Base-by-base conservation (phyloP, 495 filamentous ascomycete genomes). In the Monascus purpureus region DNA sequence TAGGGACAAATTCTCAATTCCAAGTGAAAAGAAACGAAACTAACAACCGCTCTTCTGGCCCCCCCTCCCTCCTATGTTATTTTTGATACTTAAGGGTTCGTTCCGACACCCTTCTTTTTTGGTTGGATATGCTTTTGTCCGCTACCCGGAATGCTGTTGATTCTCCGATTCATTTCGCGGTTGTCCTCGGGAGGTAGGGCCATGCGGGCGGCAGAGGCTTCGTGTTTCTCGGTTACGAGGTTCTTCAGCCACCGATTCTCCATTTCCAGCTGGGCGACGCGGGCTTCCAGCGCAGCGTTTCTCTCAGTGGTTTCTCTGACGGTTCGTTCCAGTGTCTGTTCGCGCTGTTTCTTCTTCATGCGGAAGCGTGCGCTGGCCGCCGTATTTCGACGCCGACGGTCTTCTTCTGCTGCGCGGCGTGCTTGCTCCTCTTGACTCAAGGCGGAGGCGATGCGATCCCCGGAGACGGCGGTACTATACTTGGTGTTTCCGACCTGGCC, bases 261-360 rank as follows among this genome's bases (percentile, higher is more conserved):
- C 48, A 81, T 81, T 64, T 95, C 83, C 34, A 97, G 58, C 42
- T 85, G 76, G 34, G 73, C 72, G 27, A 97, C 84, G 27, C 79
- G 75, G 35, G 74, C 68, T 56, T 94, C 86, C 9, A 97, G 68
- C n/a, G 61, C 57, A 1, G 61, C 59, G 20, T 88, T 81, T 57
- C 87, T 84, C 8, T 93, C 85, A 5, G 63, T 72, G 57, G 92
- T 83, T 40, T 95, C 90, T 64, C 90, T 90, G 36, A 90, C 77
- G 23, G 73, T 73, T 45, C 77, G 78, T 61, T 96, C 90, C 29
- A 97, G 73, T 1, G 82, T 80, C 49, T 83, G 77, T 65, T 97
- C 90, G 29, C 90, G 81, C 67, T 92, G 82, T 74, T 97, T 97
- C 83, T 97, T 97, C 75, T 97, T 97, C 41, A 96, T 77, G 33